phyloP scores from a whole-genome alignment of 305 asterid species.

The Caryopteris hybrid region DNA sequence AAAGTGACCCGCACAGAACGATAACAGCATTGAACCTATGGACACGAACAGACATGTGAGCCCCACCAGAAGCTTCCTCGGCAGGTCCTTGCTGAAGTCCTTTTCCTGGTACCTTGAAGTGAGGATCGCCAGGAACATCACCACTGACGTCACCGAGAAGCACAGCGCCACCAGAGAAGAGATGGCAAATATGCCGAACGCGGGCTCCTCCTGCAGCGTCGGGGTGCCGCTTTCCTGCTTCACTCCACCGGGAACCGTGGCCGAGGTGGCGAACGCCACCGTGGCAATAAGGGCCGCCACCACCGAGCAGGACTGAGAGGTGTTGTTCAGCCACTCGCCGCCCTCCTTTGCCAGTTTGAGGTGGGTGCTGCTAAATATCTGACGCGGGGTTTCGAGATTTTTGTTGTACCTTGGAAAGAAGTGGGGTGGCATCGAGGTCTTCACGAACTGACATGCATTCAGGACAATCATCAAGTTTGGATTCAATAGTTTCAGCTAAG shows the following conservation, averaged over 20 bases:
- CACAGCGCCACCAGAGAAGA: constrained; percentile 25
- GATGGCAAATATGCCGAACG: constrained; percentile 22
- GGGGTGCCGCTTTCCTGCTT: constrained; percentile 14
- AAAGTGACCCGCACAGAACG: constrained; percentile 26
- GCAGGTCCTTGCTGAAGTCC: constrained; percentile 17
- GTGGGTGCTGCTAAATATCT: constrained; percentile 16
- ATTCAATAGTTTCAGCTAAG: too few species aligned
- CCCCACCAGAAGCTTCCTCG: constrained; percentile 18
- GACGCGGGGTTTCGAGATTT: neutral
- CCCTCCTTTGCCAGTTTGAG: neutral
- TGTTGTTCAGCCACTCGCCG: constrained; percentile 21
- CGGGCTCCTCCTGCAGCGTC: constrained; percentile 4
- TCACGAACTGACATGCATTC: constrained; percentile 35
- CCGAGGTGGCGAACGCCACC: constrained; percentile 29
- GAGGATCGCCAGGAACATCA: constrained; percentile 27
- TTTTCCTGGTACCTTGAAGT: constrained; percentile 30
- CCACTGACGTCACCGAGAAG: constrained; percentile 26
- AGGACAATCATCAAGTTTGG: too few species aligned
- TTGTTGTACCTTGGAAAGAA: constrained; percentile 18
- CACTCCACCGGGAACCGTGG: constrained; percentile 31
- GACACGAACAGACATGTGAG: constrained; percentile 17
- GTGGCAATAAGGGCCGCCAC: constrained; percentile 30
- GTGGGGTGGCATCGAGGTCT: constrained; percentile 17
- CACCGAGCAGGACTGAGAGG: constrained; percentile 30
- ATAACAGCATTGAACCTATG: constrained; percentile 17